A percentile compares a stretch with the other conserved stretches of the same genome.
Conservation (phyloP, 2,329 filamentous ascomycete genomes). For the Epichloe bromicola region DNA sequence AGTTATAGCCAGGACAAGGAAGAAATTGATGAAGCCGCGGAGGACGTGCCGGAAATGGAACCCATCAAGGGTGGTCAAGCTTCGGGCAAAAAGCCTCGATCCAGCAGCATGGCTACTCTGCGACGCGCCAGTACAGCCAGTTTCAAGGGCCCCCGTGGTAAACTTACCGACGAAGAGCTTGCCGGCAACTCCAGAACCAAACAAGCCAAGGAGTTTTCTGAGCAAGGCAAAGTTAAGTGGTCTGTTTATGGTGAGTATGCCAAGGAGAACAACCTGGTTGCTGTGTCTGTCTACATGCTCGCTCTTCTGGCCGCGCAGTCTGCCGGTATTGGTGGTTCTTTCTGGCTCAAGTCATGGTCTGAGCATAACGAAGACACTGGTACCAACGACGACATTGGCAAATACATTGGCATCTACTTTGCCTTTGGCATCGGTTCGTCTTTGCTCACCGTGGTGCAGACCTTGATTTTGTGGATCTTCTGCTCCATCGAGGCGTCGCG, state of each 20-base stretch:
- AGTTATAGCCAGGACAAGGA: slow-evolving; percentile 41
- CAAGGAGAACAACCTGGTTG: slow-evolving; percentile 79
- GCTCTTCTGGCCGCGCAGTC: slow-evolving; percentile 71
- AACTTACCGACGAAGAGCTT: slow-evolving; percentile 72
- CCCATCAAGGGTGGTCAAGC: slow-evolving; percentile 50
- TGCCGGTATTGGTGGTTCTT: slow-evolving; percentile 66
- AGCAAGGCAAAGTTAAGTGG: slow-evolving; percentile 98
- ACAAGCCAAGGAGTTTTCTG: slow-evolving; percentile 74
- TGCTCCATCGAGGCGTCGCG: slow-evolving; percentile 97
- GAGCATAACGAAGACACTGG: slow-evolving; percentile 59
- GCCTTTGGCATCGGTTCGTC: slow-evolving; percentile 83
- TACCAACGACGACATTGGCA: slow-evolving; percentile 64
- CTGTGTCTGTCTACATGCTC: slow-evolving; percentile 67
- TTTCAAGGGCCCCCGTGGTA: slow-evolving; percentile 75
- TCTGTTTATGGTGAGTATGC: slow-evolving; percentile 84
- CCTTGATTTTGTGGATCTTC: slow-evolving; percentile 95
- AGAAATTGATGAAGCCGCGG: slow-evolving; percentile 65
- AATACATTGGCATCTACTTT: slow-evolving; percentile 92
- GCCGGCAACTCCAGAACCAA: slow-evolving; percentile 59
- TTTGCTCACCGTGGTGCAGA: slow-evolving; percentile 76
- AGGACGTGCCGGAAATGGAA: slow-evolving; percentile 61
- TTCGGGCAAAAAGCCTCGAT: slow-evolving; percentile 39
- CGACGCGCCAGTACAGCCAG: slow-evolving; percentile 85
- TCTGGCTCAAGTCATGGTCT: slow-evolving; percentile 93
- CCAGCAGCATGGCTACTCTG: slow-evolving; percentile 65